These are phyloP conservation scores for Russula compacta DNA, from an alignment of 768 basidiomycete species.

Conservation along the genomic window DNA sequence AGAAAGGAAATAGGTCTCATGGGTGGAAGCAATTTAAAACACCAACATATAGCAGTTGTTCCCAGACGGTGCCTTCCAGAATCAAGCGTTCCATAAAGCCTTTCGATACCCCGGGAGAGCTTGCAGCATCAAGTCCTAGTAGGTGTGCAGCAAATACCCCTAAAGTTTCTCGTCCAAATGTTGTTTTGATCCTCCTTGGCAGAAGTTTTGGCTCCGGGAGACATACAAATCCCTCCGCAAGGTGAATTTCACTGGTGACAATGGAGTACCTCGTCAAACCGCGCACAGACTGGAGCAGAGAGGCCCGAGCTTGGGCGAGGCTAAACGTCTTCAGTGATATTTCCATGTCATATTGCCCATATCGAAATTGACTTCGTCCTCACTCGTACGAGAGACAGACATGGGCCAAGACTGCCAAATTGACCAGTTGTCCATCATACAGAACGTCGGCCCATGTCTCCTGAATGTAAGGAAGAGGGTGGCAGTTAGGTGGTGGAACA, in stretches of 20 bases:
- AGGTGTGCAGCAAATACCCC: background rate
- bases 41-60: background rate
- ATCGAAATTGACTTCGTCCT: no score
- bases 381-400: no score
- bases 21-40: background rate
- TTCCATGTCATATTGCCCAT: no score
- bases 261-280: background rate
- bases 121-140: background rate
- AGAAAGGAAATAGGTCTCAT: background rate
- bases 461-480: no score
- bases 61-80: background rate
- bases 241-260: background rate
- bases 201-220: background rate
- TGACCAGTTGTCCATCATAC: no score
- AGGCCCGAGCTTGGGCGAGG: background rate
- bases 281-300: no score
- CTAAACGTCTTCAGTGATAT: background rate
- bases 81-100: background rate
- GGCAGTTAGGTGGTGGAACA: background rate
- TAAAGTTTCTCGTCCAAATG: background rate
- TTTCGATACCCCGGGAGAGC: background rate
- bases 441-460: no score
- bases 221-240: background rate
- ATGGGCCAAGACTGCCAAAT: no score
- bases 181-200: background rate